Base-by-base conservation (phyloP, 23 red algal genomes). In the Gracilaria domingensis region DNA sequence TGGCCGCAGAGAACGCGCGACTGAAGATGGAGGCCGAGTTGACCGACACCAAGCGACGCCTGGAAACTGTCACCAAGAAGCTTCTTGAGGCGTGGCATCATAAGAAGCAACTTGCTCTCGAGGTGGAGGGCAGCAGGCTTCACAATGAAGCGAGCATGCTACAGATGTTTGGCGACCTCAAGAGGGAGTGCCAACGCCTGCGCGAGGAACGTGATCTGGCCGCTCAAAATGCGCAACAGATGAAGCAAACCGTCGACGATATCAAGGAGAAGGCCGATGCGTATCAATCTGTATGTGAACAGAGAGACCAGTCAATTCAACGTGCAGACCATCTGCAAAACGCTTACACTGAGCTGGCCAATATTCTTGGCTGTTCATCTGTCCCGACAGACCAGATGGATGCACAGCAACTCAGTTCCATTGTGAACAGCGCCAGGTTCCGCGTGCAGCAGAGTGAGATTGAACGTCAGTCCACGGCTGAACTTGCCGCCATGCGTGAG, bases 51-150 rank as follows among this genome's bases (percentile, higher is more conserved):
- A 73, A 73, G 35, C 67, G 67, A 9, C 67, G 33, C 33, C 9
- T 73, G 67, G 67, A 73, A 73, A 73, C 33, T 21, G 35, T 73
- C 38, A 73, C 67, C 34, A 73, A 73, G 67, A 73, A 73, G 21
- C 38, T 73, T 3, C 67, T 73, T 21, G 67, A 73, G 16, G 67
- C 67, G 17, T 73, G 34, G 33, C 67, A 73, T 44, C 67, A 44
- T 3, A 73, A 73, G 35, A 40, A 73, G 7, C 67, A 73, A 44
- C 67, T 73, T 23, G 1, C 35, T 40, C 30, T 73, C 20, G 67
- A 73, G 11, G 38, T 40, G 1, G 35, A 73, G 35, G 24, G 35
- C 38, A 44, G 35, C 38, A 73, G 38, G 67, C 20, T 73, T 1
- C 67, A 73, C 14, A 73, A 73, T 18, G 67, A 73, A 73, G 35